Evolutionary conservation across 257 asterid species (phyloP).

Genomic region (Plectranthus barbatus): DNA sequence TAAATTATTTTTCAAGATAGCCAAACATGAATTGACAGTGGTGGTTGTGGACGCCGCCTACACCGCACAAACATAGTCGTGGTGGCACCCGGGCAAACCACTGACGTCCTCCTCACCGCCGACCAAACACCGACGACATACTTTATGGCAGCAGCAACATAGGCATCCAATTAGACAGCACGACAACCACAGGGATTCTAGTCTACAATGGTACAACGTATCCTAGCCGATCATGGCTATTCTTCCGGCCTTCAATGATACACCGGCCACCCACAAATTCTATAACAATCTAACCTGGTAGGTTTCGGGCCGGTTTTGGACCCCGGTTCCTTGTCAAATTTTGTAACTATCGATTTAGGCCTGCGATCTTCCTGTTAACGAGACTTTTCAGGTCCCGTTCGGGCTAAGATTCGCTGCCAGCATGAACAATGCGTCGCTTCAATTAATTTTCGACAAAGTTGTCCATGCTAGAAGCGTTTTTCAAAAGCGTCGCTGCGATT

Average conservation of each 20-base stretch:
- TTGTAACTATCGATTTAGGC: slow-evolving; percentile 53
- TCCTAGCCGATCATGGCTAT: slow-evolving; percentile 44
- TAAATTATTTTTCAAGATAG: slow-evolving; percentile 56
- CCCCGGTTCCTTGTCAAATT: slow-evolving; percentile 32
- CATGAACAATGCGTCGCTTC: slow-evolving; percentile 72
- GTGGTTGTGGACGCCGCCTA: slow-evolving; percentile 66
- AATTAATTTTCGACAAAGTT: slow-evolving; percentile 30
- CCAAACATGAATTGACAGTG: slow-evolving; percentile 50
- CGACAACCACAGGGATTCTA: slow-evolving; percentile 51
- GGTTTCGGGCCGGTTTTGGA: slow-evolving; percentile 41
- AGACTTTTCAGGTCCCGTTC: slow-evolving; percentile 34
- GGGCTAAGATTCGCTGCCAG: slow-evolving; percentile 46
- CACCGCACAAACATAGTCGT: slow-evolving; percentile 60
- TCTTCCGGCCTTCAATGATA: slow-evolving; percentile 65
- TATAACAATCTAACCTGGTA: slow-evolving; percentile 50
- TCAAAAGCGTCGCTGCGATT: slow-evolving; percentile 30
- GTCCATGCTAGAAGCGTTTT: slow-evolving; percentile 56
- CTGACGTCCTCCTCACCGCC: slow-evolving; percentile 53
- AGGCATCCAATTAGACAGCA: slow-evolving; percentile 23
- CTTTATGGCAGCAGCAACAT: slow-evolving; percentile 68
- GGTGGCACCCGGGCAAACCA: slow-evolving; percentile 62
- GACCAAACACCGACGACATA: slow-evolving; percentile 40
- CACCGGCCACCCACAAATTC: slow-evolving; percentile 55
- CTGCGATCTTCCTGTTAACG: slow-evolving; percentile 37
- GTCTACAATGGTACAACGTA: slow-evolving; percentile 24